phyloP scores from a whole-genome alignment of 2,329 filamentous ascomycete species.

The Keithomyces neogunnii region DNA sequence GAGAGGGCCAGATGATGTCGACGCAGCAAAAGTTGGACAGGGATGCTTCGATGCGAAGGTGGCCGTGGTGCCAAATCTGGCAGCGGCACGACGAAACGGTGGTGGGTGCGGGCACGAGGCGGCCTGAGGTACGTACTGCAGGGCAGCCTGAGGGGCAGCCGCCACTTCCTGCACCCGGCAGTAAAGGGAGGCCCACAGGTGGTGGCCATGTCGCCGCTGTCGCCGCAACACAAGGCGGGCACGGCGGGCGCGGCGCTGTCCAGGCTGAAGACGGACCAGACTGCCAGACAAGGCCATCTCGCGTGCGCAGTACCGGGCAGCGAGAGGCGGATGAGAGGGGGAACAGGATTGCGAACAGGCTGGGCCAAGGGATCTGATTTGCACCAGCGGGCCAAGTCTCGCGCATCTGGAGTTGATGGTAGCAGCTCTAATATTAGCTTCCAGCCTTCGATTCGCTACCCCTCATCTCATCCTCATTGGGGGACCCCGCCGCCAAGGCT shows the following conservation, averaged over 20 bases:
- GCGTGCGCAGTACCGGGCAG: neutral
- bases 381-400: too few relatives aligned
- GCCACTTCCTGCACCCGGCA: too few relatives aligned
- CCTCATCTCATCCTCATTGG: neutral
- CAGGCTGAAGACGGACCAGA: neutral
- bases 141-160: too few relatives aligned
- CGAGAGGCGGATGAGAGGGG: neutral
- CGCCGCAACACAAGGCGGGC: neutral
- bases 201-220: neutral
- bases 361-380: neutral
- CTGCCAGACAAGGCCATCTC: neutral
- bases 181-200: too few relatives aligned
- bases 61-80: too few relatives aligned
- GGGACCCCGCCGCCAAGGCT: too few relatives aligned
- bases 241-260: neutral
- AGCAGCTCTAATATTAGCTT: neutral
- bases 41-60: neutral
- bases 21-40: neutral
- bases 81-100: too few relatives aligned
- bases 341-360: neutral
- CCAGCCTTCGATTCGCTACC: neutral
- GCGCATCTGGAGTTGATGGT: too few relatives aligned
- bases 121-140: too few relatives aligned
- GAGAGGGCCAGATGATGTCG: constrained; percentile 2
- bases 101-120: too few relatives aligned